Evolutionary conservation across 1,139 yeast genomes (phyloP).

Genomic region (Saccharomyces hybrid): DNA sequence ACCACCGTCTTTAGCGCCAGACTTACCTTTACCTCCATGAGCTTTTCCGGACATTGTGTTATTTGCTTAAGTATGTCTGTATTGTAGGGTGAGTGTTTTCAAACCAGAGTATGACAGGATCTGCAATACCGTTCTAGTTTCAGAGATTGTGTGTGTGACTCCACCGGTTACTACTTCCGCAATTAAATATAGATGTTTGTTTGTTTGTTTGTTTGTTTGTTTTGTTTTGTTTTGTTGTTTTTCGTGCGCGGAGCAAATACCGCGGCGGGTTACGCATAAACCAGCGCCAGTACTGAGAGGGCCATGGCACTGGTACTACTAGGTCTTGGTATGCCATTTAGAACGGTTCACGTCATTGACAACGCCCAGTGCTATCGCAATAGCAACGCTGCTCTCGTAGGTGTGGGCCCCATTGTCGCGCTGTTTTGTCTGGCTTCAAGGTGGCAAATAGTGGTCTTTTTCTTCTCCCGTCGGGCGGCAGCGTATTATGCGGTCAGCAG

Average conservation of each 20-base stretch:
- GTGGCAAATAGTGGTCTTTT: neutral
- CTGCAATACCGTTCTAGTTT: neutral
- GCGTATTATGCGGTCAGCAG: neutral
- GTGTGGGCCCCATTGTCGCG: too few relatives aligned
- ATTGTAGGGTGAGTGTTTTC: neutral
- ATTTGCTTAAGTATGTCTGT: neutral
- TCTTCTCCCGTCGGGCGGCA: neutral
- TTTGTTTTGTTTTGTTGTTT: neutral
- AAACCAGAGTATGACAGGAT: neutral
- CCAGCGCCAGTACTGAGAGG: too few relatives aligned
- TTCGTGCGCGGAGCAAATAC: neutral
- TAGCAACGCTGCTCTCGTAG: too few relatives aligned
- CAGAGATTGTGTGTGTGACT: neutral
- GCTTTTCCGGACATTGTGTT: slow-evolving; percentile 82
- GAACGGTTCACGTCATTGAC: too few relatives aligned
- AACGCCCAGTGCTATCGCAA: too few relatives aligned
- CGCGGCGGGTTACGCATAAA: neutral
- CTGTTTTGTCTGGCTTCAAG: too few relatives aligned
- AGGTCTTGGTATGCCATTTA: too few relatives aligned
- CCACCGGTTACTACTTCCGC: neutral
- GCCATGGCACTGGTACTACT: too few relatives aligned
- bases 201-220: neutral
- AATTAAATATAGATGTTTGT: neutral
- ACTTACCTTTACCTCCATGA: slow-evolving; percentile 94
- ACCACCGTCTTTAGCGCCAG: slow-evolving; percentile 62